These are phyloP conservation scores for Heterobasidion occidentale DNA, from an alignment of 1,284 basidiomycete species.

Conservation along the genomic window DNA sequence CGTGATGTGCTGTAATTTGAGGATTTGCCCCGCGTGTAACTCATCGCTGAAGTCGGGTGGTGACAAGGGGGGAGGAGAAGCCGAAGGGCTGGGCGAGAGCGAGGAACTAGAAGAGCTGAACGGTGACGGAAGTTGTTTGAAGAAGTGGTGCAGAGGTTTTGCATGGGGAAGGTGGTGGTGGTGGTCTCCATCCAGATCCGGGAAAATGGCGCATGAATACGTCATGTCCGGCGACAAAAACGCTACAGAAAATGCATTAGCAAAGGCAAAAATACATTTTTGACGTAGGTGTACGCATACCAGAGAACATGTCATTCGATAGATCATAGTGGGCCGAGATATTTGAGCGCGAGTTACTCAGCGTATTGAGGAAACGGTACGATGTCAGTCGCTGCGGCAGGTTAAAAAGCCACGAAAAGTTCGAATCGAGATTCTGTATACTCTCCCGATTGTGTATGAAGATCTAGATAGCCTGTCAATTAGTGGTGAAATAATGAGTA, in stretches of 20 bases:
- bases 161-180: not conserved
- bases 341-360: conserved; percentile 60
- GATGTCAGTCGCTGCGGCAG: conserved; percentile 44
- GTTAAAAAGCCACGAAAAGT: conserved; percentile 43
- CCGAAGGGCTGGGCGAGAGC: conserved; percentile 1
- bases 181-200: conserved; percentile 57
- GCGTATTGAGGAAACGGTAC: conserved; percentile 47
- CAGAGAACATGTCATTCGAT: conserved; percentile 36
- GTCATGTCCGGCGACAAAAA: conserved; percentile 78
- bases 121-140: conserved; percentile 9
- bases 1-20: conserved; percentile 54
- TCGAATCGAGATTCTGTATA: conserved; percentile 5
- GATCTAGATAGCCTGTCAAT: conserved; percentile 11
- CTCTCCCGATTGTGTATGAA: conserved; percentile 19
- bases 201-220: conserved; percentile 72
- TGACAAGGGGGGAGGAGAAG: not conserved
- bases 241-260: conserved; percentile 31
- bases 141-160: conserved; percentile 10
- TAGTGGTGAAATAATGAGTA: not conserved
- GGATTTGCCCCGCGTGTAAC: conserved; percentile 60
- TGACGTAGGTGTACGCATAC: conserved; percentile 17
- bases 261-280: not conserved
- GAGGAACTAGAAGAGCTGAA: conserved; percentile 17
- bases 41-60: conserved; percentile 25
- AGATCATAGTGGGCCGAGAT: conserved; percentile 74